Evolutionary conservation across 202 grass and related monocot genomes (phyloP).

Genomic region (Elaeis oleifera): DNA sequence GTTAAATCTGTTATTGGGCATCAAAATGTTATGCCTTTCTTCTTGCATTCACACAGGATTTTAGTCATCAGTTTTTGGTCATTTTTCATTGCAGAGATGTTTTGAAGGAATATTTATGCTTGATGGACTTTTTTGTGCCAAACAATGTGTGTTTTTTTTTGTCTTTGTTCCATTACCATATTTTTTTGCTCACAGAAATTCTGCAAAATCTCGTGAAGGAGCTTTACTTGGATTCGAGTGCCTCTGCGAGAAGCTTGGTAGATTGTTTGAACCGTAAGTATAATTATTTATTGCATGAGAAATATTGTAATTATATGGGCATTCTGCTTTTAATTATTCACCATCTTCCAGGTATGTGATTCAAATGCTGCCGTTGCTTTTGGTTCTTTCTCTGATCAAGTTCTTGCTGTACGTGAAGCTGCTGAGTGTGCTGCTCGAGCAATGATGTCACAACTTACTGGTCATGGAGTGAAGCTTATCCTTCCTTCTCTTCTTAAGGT

Average conservation of each 20-base stretch:
- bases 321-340: conserved; percentile 24
- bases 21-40: too few relatives aligned
- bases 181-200: conserved; percentile 41
- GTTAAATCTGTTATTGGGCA: too few relatives aligned
- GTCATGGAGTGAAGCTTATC: conserved; percentile 91
- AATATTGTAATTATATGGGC: conserved; percentile 10
- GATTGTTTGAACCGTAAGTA: conserved; percentile 98
- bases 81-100: too few relatives aligned
- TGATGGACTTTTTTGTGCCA: too few relatives aligned
- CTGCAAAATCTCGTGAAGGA: conserved; percentile 94
- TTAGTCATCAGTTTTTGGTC: too few relatives aligned
- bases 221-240: conserved; percentile 98
- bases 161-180: neutral
- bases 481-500: conserved; percentile 99
- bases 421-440: conserved; percentile 98
- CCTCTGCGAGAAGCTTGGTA: conserved; percentile 92
- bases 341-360: conserved; percentile 86
- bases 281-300: conserved; percentile 1
- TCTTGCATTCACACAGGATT: too few relatives aligned
- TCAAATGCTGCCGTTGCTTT: conserved; percentile 87
- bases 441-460: conserved; percentile 98
- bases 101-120: too few relatives aligned
- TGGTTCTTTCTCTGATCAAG: conserved; percentile 99
- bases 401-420: conserved; percentile 87
- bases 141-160: too few relatives aligned